Percentiles rank a stretch among this genome's conserved stretches.
phyloP scores from a whole-genome alignment of 495 filamentous ascomycete species.

The Jackrogersella multiformis region DNA sequence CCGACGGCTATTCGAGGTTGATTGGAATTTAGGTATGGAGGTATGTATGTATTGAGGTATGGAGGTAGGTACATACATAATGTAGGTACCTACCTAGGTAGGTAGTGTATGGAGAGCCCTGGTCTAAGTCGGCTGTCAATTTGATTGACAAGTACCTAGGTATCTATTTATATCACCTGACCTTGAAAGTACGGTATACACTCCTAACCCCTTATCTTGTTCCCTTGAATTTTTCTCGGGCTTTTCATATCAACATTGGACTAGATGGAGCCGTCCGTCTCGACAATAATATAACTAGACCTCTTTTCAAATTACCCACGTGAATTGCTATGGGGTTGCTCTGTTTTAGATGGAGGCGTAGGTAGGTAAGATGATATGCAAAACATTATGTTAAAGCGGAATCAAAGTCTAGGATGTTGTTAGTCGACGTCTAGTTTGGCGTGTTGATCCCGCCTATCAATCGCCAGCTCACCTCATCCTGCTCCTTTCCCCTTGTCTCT shows the following conservation, averaged over 20 bases:
- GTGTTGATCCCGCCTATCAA: conserved; percentile 35
- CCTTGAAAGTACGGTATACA: conserved; percentile 1
- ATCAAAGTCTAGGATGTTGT: conserved; percentile 8
- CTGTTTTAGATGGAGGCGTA: conserved; percentile 8
- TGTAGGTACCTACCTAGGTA: no score
- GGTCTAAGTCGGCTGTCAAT: no score
- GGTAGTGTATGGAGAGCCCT: no score
- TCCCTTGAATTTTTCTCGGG: background rate
- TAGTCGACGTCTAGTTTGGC: background rate
- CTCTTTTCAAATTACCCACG: conserved; percentile 23
- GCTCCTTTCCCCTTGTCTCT: conserved; percentile 11
- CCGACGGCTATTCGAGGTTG: conserved; percentile 40
- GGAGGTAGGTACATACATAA: no score
- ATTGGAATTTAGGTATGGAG: background rate
- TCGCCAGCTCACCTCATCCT: conserved; percentile 21
- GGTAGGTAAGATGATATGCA: conserved; percentile 29
- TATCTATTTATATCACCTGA: conserved; percentile 8
- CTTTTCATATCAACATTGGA: background rate
- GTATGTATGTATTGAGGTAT: background rate
- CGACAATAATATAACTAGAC: background rate
- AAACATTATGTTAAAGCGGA: conserved; percentile 29
- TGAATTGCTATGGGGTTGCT: conserved; percentile 15
- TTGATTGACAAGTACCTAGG: background rate
- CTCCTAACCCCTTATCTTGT: background rate
- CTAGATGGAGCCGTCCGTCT: background rate